Base-by-base conservation (phyloP, 2,329 filamentous ascomycete genomes). In the Orbilia ellipsospora region DNA sequence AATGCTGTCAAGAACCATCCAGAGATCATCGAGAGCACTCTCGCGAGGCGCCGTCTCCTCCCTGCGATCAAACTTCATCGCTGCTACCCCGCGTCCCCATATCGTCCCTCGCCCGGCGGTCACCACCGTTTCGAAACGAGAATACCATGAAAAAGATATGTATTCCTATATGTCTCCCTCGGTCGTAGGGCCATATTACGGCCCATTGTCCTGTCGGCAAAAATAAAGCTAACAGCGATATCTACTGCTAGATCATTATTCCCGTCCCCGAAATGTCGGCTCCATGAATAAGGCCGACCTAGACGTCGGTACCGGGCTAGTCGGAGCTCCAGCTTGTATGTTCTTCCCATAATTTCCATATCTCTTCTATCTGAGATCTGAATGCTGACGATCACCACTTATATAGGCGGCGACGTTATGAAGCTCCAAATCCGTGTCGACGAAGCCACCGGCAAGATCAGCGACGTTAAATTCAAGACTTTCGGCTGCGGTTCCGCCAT, bases 401-500 rank as follows among this genome's bases (percentile, higher is more conserved):
- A 31, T 42, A 26, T 26, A 80, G 79, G 79, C 81, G 93, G 93
- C 83, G 93, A 96, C 83, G 93, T 96, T 76, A 96, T 96, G 91
- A 95, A 95, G 84, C 87, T 96, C 40, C 92, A 96, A 85, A 96
- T 96, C 84, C 90, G 92, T 73, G 94, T 97, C 80, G 93, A 97
- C 84, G 87, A 90, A 80, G 51, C 54, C 44, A 92, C 89, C 80
- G 92, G 95, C 83, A 94, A 90, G 79, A 97, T 97, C 82, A 90
- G 90, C 80, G 94, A 97, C 80, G 94, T 96, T 82, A 95, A 96
- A 84, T 97, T 97, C 88, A 97, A 97, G 89, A 97, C 94, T 0
- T 97, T 97, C 82, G 94, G 94, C 61, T 97, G 94, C 82, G 94
- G 94, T 66, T 93, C 90, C 31, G 95, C 95, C 78, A 99, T 99